A percentile compares a stretch with the other conserved stretches of the same genome.
Conservation (phyloP, 2,329 filamentous ascomycete species). For the Colletotrichum chrysophilum region DNA sequence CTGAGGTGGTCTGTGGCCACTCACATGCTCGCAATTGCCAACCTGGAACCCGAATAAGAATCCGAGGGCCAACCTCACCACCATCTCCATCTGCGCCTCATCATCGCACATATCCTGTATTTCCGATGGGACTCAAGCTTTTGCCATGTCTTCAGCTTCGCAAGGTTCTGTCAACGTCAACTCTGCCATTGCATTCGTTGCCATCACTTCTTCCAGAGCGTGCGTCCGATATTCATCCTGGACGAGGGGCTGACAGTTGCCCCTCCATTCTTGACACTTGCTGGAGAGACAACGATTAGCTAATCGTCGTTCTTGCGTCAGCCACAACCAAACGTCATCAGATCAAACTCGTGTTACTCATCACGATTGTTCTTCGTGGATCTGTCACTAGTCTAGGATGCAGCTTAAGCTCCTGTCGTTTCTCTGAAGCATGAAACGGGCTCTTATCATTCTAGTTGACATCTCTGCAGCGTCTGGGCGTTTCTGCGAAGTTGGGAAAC, state of each 20-base stretch:
- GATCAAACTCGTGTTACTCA: background rate
- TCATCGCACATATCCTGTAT: background rate
- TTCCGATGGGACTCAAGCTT: background rate
- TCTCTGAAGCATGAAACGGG: background rate
- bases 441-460: background rate
- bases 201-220: background rate
- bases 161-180: background rate
- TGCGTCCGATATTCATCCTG: background rate
- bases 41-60: slow-evolving; percentile 18
- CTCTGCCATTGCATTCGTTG: background rate
- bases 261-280: background rate
- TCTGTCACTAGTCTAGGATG: background rate
- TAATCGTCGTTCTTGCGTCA: background rate
- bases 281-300: background rate
- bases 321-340: background rate
- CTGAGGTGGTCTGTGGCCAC: background rate
- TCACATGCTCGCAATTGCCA: slow-evolving; percentile 9
- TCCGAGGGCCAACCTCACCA: slow-evolving; percentile 3
- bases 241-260: background rate
- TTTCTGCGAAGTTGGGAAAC: background rate
- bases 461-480: background rate
- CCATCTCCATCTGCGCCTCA: background rate
- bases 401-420: background rate
- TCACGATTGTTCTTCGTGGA: background rate
- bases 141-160: background rate